A percentile compares a stretch with the other conserved stretches of the same genome.
Evolutionary conservation across 139 green algal species (phyloP).

Genomic region (Coccomyxa sp.): DNA sequence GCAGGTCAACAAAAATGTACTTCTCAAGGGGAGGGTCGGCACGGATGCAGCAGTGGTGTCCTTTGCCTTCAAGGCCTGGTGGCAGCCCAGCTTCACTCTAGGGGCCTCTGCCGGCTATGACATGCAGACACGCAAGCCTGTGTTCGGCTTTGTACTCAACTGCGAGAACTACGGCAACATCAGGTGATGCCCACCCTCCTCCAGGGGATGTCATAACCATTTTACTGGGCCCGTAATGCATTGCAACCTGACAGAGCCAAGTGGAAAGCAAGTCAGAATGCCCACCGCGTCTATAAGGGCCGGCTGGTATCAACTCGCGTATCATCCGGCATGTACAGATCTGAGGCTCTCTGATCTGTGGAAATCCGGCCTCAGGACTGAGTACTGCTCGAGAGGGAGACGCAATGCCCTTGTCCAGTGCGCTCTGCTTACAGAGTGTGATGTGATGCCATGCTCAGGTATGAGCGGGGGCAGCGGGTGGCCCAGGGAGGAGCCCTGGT

Average conservation of each 20-base stretch:
- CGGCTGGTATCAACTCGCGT: not conserved
- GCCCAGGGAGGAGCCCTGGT: conserved; percentile 51
- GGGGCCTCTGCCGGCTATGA: conserved; percentile 18
- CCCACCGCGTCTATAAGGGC: not conserved
- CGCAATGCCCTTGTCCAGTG: not conserved
- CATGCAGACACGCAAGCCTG: conserved; percentile 13
- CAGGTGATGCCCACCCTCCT: too few relatives aligned
- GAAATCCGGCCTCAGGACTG: too few relatives aligned
- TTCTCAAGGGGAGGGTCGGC: conserved; percentile 60
- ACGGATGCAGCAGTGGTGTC: conserved; percentile 29
- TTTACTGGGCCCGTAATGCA: too few relatives aligned
- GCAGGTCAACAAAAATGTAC: conserved; percentile 77
- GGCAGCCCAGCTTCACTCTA: conserved; percentile 50
- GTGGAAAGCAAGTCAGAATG: not conserved
- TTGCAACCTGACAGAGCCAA: too few relatives aligned
- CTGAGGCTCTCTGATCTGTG: too few relatives aligned
- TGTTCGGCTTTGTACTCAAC: conserved; percentile 32
- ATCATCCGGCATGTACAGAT: too few relatives aligned
- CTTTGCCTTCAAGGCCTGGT: conserved; percentile 57
- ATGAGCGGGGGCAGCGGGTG: conserved; percentile 34
- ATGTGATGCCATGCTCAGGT: conserved; percentile 18
- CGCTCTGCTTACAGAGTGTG: not conserved
- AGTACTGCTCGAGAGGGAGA: too few relatives aligned
- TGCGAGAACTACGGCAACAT: conserved; percentile 67
- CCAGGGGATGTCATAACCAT: too few relatives aligned